These are phyloP conservation scores for Panaeolus papilionaceus DNA, from an alignment of 768 basidiomycete genomes.

Conservation along the genomic window DNA sequence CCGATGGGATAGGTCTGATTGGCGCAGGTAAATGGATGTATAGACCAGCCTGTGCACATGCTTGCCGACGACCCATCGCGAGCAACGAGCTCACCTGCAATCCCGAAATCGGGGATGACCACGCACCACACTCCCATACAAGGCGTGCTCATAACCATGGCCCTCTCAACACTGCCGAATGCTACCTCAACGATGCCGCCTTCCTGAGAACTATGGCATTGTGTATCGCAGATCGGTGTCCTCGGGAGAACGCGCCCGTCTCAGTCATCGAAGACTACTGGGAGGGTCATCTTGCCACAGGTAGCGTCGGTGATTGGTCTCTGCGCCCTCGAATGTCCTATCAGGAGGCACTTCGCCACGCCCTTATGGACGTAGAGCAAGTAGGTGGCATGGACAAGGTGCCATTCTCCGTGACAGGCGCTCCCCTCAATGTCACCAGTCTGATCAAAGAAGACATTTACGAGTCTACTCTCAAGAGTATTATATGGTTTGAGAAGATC, in stretches of 20 bases:
- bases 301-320: slow-evolving; percentile 16
- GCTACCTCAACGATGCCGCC: slow-evolving; percentile 22
- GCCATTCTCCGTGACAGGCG: slow-evolving; percentile 2
- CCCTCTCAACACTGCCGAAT: slow-evolving; percentile 15
- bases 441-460: slow-evolving; percentile 12
- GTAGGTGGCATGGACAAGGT: slow-evolving; percentile 16
- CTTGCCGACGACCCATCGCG: slow-evolving; percentile 16
- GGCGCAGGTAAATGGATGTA: slow-evolving; percentile 20
- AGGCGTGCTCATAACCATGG: slow-evolving; percentile 9
- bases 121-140: slow-evolving; percentile 12
- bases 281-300: slow-evolving; percentile 19
- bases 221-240: slow-evolving; percentile 18
- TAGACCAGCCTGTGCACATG: slow-evolving; percentile 18
- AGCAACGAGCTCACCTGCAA: slow-evolving; percentile 17
- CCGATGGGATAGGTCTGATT: slow-evolving; percentile 16
- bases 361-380: slow-evolving; percentile 15
- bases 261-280: slow-evolving; percentile 20
- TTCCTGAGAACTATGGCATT: slow-evolving; percentile 21
- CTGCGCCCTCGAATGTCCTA: slow-evolving; percentile 19
- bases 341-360: slow-evolving; percentile 16
- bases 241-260: slow-evolving; percentile 12
- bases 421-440: slow-evolving; percentile 19
- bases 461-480: background rate
- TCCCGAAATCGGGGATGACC: slow-evolving; percentile 10
- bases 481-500: slow-evolving; percentile 11